Base-by-base conservation (phyloP, 139 green algal species). In the Ulvella scutata region DNA sequence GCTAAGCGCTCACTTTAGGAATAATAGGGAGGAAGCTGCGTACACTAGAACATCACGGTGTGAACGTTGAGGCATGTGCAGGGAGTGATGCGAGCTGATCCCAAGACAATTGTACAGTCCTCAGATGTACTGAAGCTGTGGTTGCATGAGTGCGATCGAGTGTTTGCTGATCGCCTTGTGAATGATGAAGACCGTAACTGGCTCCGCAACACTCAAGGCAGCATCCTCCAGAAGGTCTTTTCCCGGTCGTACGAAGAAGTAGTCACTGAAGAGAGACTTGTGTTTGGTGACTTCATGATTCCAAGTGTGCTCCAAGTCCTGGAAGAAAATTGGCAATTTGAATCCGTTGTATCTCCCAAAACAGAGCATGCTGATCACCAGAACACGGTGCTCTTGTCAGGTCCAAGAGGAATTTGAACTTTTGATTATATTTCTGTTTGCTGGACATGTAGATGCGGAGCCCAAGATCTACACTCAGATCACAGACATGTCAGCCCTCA, bases 161-260 rank as follows among this genome's bases (percentile, higher is more conserved):
- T 93, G 23, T 94, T 92, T 79, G 77, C 86, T 38, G 88, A 93
- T 76, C 79, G 88, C 2, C 79, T 94, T 31, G 89, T 89, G 61
- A 91, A 89, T 62, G 75, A 87, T 31, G 88, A 89, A 3, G 89
- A 94, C 83, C 78, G 85, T 36, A 61, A 43, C 17, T 93, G 89
- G 88, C 92, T 94, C 84, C 60, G 75, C 9, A 31, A 37, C 20
- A 38, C 74, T 33, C 79, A 84, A 77, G 61, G 76, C 43, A 37
- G 20, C 43, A 76, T 86, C 61, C 79, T 88, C 40, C 77, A 39
- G 28, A 76, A n/a, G 38, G 26, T 36, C 61, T 87, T 80, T 43
- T 37, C 6, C 29, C 43, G 9, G 43, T 61, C 2, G 2, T 87
- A 88, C 43, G 38, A 60, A 2, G 61, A 86, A 0, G 75, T 88